These are phyloP conservation scores for Pichia sp. DNA, from an alignment of 1,139 yeast species.

Conservation along the genomic window DNA sequence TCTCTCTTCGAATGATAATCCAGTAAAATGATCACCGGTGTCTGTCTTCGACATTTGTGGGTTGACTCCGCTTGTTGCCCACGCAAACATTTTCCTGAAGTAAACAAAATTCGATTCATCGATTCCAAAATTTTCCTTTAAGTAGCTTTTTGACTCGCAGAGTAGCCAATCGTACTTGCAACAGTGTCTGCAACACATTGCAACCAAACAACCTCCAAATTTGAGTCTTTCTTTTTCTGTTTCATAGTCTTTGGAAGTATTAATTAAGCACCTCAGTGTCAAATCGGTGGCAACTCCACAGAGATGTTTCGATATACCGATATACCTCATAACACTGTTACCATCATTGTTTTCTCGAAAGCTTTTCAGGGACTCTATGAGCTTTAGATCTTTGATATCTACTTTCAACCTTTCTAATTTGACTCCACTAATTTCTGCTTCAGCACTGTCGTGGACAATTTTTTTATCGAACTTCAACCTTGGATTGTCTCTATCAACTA, in stretches of 20 bases:
- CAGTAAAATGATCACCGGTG: slow-evolving; percentile 41
- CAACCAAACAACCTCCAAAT: slow-evolving; percentile 61
- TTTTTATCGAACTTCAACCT: slow-evolving; percentile 76
- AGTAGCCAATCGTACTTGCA: slow-evolving; percentile 55
- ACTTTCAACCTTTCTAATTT: slow-evolving; percentile 53
- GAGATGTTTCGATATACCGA: slow-evolving; percentile 78
- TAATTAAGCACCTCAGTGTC: slow-evolving; percentile 62
- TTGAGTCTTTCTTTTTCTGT: slow-evolving; percentile 4
- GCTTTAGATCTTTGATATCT: slow-evolving; percentile 72
- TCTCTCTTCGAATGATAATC: slow-evolving; percentile 44
- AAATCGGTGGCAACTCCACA: slow-evolving; percentile 95
- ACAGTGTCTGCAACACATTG: slow-evolving; percentile 92
- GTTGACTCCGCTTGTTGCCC: slow-evolving; percentile 77
- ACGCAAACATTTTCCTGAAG: slow-evolving; percentile 65
- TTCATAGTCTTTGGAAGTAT: slow-evolving; percentile 24
- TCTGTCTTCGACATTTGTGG: slow-evolving; percentile 37
- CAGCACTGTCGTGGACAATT: slow-evolving; percentile 35
- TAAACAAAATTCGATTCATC: slow-evolving; percentile 43
- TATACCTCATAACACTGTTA: slow-evolving; percentile 23
- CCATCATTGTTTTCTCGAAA: slow-evolving; percentile 9
- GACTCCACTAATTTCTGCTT: slow-evolving; percentile 41
- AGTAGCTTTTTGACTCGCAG: slow-evolving; percentile 43
- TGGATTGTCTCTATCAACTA: slow-evolving; percentile 74
- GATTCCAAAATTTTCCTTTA: slow-evolving; percentile 28
- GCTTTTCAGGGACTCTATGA: slow-evolving; percentile 43